Conservation (phyloP, 108 stramenopile genomes). For the Pseudonitzschia pungens region DNA sequence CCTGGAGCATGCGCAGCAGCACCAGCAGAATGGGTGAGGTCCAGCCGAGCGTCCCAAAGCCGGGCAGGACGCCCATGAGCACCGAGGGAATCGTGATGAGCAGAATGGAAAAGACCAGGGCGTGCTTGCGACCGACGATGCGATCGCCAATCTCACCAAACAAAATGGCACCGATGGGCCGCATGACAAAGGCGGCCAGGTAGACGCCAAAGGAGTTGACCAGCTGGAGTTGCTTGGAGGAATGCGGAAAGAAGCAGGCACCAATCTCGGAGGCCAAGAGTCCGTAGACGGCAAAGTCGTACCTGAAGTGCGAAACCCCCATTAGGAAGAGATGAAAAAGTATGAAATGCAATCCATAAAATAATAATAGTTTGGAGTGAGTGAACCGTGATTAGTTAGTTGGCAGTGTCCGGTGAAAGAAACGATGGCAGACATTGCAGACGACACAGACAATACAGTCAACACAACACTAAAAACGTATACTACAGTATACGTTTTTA, state of each 20-base stretch:
- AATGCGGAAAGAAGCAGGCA: slow-evolving; percentile 69
- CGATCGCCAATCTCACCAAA: slow-evolving; percentile 76
- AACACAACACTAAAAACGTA: no score
- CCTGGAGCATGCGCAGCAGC: slow-evolving; percentile 79
- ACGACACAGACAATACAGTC: no score
- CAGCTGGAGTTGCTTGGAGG: slow-evolving; percentile 56
- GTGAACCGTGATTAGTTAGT: no score
- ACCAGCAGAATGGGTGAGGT: slow-evolving; percentile 63
- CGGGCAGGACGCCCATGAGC: slow-evolving; percentile 83
- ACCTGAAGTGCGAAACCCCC: no score
- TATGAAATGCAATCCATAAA: neutral
- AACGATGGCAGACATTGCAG: no score
- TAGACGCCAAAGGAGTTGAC: slow-evolving; percentile 84
- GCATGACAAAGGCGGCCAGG: slow-evolving; percentile 84
- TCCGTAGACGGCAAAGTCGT: slow-evolving; percentile 89
- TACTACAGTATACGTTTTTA: no score
- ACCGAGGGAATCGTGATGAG: slow-evolving; percentile 78
- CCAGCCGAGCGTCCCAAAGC: slow-evolving; percentile 64
- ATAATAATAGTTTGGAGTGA: no score
- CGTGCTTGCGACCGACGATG: slow-evolving; percentile 63
- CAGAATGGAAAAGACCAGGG: slow-evolving; percentile 66
- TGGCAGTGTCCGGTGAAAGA: no score
- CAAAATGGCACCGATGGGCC: slow-evolving; percentile 60
- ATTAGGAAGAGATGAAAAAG: no score
- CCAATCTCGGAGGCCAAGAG: slow-evolving; percentile 78